A percentile compares a stretch with the other conserved stretches of the same genome.
phyloP scores from a whole-genome alignment of 1,284 basidiomycete genomes.

The Ustilago lituana region DNA sequence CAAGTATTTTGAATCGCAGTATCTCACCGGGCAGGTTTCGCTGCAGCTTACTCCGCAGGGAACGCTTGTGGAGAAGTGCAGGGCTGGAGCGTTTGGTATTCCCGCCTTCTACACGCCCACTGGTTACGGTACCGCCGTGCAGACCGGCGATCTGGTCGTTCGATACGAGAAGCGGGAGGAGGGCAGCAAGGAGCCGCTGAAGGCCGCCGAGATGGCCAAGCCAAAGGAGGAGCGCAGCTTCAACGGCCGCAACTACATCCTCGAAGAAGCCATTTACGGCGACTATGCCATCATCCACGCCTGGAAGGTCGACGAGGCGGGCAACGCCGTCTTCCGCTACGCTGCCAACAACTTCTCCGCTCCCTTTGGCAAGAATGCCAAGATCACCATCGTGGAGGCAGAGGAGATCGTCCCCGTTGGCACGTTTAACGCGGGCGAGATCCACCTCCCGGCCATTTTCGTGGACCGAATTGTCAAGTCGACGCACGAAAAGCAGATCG shows the following conservation, averaged over 20 bases:
- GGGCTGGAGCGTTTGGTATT: constrained; percentile 91
- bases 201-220: constrained; percentile 65
- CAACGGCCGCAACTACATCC: constrained; percentile 82
- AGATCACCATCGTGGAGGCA: constrained; percentile 62
- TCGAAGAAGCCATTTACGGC: constrained; percentile 86
- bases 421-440: constrained; percentile 51
- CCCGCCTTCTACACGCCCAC: constrained; percentile 96
- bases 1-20: constrained; percentile 64
- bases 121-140: constrained; percentile 71
- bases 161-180: constrained; percentile 58
- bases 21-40: constrained; percentile 58
- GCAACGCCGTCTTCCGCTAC: constrained; percentile 69
- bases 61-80: constrained; percentile 87
- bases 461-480: constrained; percentile 60
- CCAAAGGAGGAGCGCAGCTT: constrained; percentile 82
- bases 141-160: constrained; percentile 68
- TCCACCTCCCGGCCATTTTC: constrained; percentile 63
- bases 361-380: constrained; percentile 63
- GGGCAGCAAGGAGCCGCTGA: constrained; percentile 32
- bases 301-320: constrained; percentile 89
- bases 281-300: constrained; percentile 90
- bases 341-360: constrained; percentile 64
- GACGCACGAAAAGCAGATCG: constrained; percentile 54
- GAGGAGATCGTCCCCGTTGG: constrained; percentile 64
- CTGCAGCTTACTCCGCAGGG: constrained; percentile 65